Percentiles rank a stretch among this genome's conserved stretches.
Conservation (phyloP, 257 asterid species). For the Leptodermis oblonga region DNA sequence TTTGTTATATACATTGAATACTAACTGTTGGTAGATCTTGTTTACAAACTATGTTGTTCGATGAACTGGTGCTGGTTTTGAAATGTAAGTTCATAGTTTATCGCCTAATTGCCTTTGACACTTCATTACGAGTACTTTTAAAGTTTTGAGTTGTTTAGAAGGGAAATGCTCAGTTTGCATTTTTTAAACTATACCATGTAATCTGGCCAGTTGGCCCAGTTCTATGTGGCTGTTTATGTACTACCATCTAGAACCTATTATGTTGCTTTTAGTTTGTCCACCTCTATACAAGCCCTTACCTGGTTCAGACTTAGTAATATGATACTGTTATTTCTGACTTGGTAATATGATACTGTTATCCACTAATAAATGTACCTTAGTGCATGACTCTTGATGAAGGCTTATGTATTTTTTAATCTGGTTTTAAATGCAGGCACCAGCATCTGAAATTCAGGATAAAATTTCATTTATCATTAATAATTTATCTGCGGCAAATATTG, state of each 20-base stretch:
- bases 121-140: neutral
- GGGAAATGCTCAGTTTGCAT: neutral
- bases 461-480: slow-evolving; percentile 83
- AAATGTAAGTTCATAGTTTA: neutral
- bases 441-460: slow-evolving; percentile 89
- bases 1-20: too few relatives aligned
- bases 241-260: neutral
- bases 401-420: neutral
- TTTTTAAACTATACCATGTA: neutral
- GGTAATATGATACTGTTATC: neutral
- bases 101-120: neutral
- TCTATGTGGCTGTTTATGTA: neutral
- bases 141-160: neutral
- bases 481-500: slow-evolving; percentile 74
- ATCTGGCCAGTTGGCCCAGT: neutral
- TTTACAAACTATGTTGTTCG: neutral
- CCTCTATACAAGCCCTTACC: neutral
- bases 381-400: neutral
- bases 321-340: neutral
- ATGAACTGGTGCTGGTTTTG: neutral
- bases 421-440: slow-evolving; percentile 67
- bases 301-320: neutral
- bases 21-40: neutral
- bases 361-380: neutral
- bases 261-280: neutral